Evolutionary conservation across 1,139 yeast genomes (phyloP).

Genomic region (Barnettozyma hawaiiensis): DNA sequence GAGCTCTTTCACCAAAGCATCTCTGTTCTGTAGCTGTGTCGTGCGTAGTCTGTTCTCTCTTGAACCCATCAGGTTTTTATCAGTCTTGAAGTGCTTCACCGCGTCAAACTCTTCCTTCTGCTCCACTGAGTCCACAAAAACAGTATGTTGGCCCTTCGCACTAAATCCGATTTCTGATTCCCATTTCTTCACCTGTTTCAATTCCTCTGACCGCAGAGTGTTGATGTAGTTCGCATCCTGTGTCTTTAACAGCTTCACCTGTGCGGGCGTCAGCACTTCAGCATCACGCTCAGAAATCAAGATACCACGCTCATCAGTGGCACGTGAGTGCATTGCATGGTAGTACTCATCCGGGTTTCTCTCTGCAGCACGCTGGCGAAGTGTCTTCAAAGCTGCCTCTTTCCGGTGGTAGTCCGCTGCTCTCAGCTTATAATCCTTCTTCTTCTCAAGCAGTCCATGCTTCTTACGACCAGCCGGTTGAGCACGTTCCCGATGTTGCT

Average conservation of each 20-base stretch:
- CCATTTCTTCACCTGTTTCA: conserved; percentile 56
- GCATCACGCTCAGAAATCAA: conserved; percentile 61
- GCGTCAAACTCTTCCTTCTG: conserved; percentile 58
- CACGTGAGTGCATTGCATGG: conserved; percentile 77
- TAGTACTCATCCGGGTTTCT: conserved; percentile 96
- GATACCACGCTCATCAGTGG: conserved; percentile 65
- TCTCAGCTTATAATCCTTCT: conserved; percentile 86
- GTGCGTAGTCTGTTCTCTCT: conserved; percentile 68
- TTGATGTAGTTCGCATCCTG: conserved; percentile 86
- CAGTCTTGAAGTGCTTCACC: conserved; percentile 64
- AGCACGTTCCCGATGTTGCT: conserved; percentile 91
- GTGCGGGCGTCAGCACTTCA: conserved; percentile 61
- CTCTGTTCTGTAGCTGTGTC: conserved; percentile 46
- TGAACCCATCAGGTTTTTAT: conserved; percentile 51
- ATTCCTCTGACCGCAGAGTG: conserved; percentile 67
- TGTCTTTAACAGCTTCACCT: conserved; percentile 75
- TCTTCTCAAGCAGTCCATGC: conserved; percentile 86
- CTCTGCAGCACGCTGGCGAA: conserved; percentile 63
- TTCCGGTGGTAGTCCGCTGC: conserved; percentile 87
- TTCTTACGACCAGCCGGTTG: conserved; percentile 70
- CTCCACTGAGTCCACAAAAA: conserved; percentile 65
- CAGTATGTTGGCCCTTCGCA: conserved; percentile 70
- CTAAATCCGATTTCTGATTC: conserved; percentile 49
- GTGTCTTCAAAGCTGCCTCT: conserved; percentile 73
- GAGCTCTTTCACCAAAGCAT: conserved; percentile 29